phyloP scores from a whole-genome alignment of 805 yeast genomes.

The Wickerhamiella australiensis region DNA sequence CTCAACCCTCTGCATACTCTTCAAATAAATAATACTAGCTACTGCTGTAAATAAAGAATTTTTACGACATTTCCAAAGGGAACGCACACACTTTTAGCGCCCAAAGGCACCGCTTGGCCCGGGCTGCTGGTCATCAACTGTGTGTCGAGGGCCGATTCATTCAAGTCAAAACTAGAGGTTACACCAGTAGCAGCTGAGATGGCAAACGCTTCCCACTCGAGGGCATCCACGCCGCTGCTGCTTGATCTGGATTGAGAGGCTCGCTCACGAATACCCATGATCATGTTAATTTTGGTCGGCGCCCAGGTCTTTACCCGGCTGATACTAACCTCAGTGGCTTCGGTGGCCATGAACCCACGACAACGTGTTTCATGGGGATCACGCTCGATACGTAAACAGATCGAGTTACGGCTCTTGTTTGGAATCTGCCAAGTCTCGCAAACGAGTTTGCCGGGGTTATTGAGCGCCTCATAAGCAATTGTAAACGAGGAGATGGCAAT shows the following conservation, averaged over 20 bases:
- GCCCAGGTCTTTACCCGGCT: conserved; percentile 67
- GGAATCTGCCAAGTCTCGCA: conserved; percentile 64
- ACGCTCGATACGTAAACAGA: conserved; percentile 82
- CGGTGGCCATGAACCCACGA: conserved; percentile 65
- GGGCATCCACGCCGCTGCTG: not conserved
- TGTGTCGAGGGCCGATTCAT: conserved; percentile 23
- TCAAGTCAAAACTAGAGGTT: conserved; percentile 47
- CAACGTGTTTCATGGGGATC: conserved; percentile 87
- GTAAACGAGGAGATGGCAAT: conserved; percentile 65
- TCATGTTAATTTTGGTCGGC: conserved; percentile 59
- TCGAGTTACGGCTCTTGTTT: conserved; percentile 63
- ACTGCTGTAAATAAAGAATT: conserved; percentile 41
- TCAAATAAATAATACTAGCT: conserved; percentile 7
- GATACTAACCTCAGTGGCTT: conserved; percentile 58
- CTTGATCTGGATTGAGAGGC: too few relatives aligned
- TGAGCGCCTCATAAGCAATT: conserved; percentile 54
- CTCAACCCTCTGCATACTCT: too few relatives aligned
- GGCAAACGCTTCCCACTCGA: conserved; percentile 70
- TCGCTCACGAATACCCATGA: conserved; percentile 52
- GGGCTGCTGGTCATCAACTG: conserved; percentile 40
- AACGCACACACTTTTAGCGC: conserved; percentile 64
- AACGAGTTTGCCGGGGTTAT: conserved; percentile 40
- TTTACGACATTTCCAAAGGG: conserved; percentile 64
- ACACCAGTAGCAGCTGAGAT: conserved; percentile 51
- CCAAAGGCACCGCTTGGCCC: conserved; percentile 56